A percentile compares a stretch with the other conserved stretches of the same genome.
Evolutionary conservation across 2,329 filamentous ascomycete species (phyloP).

Genomic region (Orbilia oligospora): DNA sequence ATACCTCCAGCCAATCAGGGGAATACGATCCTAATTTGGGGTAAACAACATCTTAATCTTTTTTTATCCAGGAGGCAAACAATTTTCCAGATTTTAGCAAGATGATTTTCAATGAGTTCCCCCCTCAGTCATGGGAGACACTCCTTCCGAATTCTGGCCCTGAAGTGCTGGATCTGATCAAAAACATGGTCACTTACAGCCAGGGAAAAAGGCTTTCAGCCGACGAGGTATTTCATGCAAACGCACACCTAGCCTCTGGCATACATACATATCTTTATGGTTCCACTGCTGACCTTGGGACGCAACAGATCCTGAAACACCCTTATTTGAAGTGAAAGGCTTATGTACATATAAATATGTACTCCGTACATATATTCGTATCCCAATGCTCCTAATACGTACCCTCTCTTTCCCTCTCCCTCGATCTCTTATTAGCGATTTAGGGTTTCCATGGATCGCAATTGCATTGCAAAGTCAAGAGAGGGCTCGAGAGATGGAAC

Average conservation of each 20-base stretch:
- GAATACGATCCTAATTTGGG: conserved; percentile 21
- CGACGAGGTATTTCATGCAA: conserved; percentile 69
- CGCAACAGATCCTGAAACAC: conserved; percentile 64
- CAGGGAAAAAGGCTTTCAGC: conserved; percentile 78
- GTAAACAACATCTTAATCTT: conserved; percentile 23
- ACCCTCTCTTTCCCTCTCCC: background rate
- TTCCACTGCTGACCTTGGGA: conserved; percentile 63
- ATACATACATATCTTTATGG: conserved; percentile 52
- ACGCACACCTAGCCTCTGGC: conserved; percentile 2
- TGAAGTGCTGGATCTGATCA: conserved; percentile 76
- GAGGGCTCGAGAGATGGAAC: conserved; percentile 17
- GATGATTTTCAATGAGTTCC: conserved; percentile 83
- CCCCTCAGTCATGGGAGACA: conserved; percentile 76
- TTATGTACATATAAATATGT: background rate
- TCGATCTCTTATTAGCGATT: background rate
- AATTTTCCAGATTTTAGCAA: conserved; percentile 88
- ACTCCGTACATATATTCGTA: background rate
- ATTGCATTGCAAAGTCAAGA: background rate
- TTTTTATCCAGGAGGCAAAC: conserved; percentile 72
- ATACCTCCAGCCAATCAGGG: conserved; percentile 1
- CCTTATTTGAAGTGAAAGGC: conserved; percentile 64
- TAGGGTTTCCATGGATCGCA: conserved; percentile 6
- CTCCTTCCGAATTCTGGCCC: conserved; percentile 76
- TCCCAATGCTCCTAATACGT: background rate
- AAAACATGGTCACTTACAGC: conserved; percentile 79